Percentiles rank a stretch among this genome's conserved stretches.
phyloP scores from a whole-genome alignment of 1,284 basidiomycete genomes.

The Chiua sp. region DNA sequence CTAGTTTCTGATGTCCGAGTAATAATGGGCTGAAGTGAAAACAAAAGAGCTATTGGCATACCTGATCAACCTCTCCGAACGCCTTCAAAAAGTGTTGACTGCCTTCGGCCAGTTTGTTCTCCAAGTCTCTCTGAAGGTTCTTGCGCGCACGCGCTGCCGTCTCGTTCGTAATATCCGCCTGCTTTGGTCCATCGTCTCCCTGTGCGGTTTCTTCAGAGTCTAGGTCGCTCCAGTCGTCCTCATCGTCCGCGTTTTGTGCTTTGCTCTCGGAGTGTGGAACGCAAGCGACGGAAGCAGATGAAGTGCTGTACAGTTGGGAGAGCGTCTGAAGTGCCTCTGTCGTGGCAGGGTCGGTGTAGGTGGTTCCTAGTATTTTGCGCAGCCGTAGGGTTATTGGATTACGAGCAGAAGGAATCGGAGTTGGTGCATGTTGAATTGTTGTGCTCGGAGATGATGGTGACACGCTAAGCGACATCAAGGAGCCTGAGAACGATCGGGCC shows the following conservation, averaged over 20 bases:
- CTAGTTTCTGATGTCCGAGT: conserved; percentile 20
- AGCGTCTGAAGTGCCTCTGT: conserved; percentile 84
- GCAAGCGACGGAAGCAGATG: conserved; percentile 5
- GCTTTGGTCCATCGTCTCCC: conserved; percentile 6
- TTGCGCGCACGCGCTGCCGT: conserved; percentile 74
- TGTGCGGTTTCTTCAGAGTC: conserved; percentile 15
- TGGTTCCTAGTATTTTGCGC: conserved; percentile 87
- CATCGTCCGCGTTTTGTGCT: conserved; percentile 35
- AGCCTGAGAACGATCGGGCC: too few species aligned
- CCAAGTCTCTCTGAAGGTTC: conserved; percentile 84
- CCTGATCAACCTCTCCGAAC: conserved; percentile 87
- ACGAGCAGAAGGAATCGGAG: conserved; percentile 25
- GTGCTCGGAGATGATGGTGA: conserved; percentile 5
- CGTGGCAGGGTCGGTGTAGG: conserved; percentile 82
- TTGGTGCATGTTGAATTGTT: conserved; percentile 11
- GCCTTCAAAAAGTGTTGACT: conserved; percentile 83
- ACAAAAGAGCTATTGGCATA: conserved; percentile 43
- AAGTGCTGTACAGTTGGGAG: conserved; percentile 70
- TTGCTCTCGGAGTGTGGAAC: conserved; percentile 6
- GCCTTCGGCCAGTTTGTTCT: conserved; percentile 76
- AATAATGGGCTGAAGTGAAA: neutral
- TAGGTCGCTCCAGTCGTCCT: conserved; percentile 38
- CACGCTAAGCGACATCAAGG: conserved; percentile 16
- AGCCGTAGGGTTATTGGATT: conserved; percentile 84
- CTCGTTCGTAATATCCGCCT: conserved; percentile 47